Evolutionary conservation across 345 rosid species (phyloP), one percentile per base, ranked within the genome.

Genomic region (Eucalyptus microcorys): DNA sequence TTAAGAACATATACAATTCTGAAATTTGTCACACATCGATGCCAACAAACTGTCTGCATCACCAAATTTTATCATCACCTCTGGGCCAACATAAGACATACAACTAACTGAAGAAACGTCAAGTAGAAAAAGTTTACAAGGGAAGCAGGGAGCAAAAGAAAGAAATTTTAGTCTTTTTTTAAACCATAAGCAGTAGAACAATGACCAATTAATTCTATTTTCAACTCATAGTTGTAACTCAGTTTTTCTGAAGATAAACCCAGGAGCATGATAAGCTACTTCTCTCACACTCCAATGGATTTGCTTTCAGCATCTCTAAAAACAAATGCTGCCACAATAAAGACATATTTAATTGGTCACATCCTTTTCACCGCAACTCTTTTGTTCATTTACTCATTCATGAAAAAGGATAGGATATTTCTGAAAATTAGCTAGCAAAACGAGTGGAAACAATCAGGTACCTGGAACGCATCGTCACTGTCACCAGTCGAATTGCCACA

Each of bases 401-500:
- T 37, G 47, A 76, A 76, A 66, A 76, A 76, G 45, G 45, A 76
- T 76, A 76, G 83, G 83, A 76, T 76, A 71, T 37, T 71, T 71
- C 83, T 37, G 83, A 71, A 71, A 37, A 71, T 71, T 71, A 71
- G 83, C 45, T 37, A 76, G 42, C 83, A 76, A 76, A 37, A 37
- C 10, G 83, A 76, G 27, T 11, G 27, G 83, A 37, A 76, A 76
- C 45, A 76, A 76, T 76, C 45, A 37, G 47, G 27, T 76, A 98
- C 99, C 99, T 96, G 96, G 89, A 98, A 91, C 89, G 95, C 94
- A 91, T 94, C 94, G 89, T 90, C 90, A 91, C 90, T 92, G 86
- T 96, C 95, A 91, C 93, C 95, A 15, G 97, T 92, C 83, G 98
- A 96, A 92, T 97, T 97, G 88, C 99, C 99, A 86, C 95, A 93